Evolutionary conservation across 1,284 basidiomycete genomes (phyloP).

Genomic region (Anthracocystis walkeri): DNA sequence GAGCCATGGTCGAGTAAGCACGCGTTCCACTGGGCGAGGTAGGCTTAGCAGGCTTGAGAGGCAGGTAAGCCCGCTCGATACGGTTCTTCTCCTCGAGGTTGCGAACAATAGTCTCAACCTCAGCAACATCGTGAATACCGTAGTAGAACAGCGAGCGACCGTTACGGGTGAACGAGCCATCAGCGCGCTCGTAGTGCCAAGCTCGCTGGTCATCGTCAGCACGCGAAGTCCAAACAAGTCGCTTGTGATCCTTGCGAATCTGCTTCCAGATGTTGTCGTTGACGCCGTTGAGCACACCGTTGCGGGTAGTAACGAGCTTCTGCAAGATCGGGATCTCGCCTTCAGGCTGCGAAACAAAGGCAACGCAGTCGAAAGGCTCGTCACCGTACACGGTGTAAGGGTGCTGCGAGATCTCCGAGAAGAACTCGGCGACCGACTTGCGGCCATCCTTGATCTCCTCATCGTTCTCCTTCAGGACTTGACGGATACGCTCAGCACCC

Average conservation of each 20-base stretch:
- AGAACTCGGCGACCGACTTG: slow-evolving; percentile 88
- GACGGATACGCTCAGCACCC: slow-evolving; percentile 84
- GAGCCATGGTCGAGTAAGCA: slow-evolving; percentile 65
- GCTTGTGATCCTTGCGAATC: slow-evolving; percentile 93
- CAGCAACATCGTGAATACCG: slow-evolving; percentile 88
- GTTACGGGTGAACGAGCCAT: slow-evolving; percentile 95
- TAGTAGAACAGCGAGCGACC: slow-evolving; percentile 96
- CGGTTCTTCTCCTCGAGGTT: slow-evolving; percentile 90
- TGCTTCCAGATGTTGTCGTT: slow-evolving; percentile 97
- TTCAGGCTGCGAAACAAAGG: slow-evolving; percentile 90
- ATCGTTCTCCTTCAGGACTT: slow-evolving; percentile 82
- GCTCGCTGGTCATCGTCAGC: slow-evolving; percentile 93
- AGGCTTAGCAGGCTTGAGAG: slow-evolving; percentile 84
- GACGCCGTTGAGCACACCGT: slow-evolving; percentile 91
- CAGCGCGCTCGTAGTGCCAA: slow-evolving; percentile 99
- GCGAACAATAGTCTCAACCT: slow-evolving; percentile 79
- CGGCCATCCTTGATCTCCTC: slow-evolving; percentile 87
- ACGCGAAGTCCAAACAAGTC: slow-evolving; percentile 95
- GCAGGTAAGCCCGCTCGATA: slow-evolving; percentile 87
- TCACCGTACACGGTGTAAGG: slow-evolving; percentile 97
- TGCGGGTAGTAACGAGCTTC: slow-evolving; percentile 88
- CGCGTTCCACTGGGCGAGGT: slow-evolving; percentile 65
- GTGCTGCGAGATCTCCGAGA: slow-evolving; percentile 76
- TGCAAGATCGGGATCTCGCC: slow-evolving; percentile 91
- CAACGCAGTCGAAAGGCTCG: slow-evolving; percentile 94